A percentile compares a stretch with the other conserved stretches of the same genome.
Conservation (phyloP, 192 early-diverging fungal genomes). For the Coemansia sp. region DNA sequence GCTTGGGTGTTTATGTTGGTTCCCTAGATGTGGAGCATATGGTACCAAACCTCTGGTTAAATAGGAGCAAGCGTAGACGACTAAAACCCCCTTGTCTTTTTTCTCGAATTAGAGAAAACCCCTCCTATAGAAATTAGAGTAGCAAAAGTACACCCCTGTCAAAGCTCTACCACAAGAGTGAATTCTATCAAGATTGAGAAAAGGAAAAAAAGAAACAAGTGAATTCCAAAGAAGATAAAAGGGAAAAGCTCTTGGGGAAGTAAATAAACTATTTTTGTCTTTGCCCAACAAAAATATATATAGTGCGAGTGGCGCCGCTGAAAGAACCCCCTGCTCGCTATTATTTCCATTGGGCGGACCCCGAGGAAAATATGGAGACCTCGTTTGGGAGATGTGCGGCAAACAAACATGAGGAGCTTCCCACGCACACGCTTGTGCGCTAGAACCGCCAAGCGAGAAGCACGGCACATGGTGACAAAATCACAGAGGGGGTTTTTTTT, state of each 20-base stretch:
- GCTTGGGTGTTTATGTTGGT: neutral
- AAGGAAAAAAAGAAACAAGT: neutral
- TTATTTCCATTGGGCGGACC: neutral
- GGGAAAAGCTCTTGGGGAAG: neutral
- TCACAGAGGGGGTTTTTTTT: too few relatives aligned
- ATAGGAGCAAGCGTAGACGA: neutral
- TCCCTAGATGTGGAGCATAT: slow-evolving; percentile 6
- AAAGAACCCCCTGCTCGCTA: neutral
- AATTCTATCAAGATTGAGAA: too few relatives aligned
- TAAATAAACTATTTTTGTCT: slow-evolving; percentile 4
- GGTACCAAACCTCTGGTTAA: slow-evolving; percentile 4
- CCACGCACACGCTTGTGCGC: slow-evolving; percentile 4
- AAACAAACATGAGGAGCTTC: neutral
- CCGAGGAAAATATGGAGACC: too few relatives aligned
- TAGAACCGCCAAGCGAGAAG: too few relatives aligned
- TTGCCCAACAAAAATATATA: slow-evolving; percentile 3
- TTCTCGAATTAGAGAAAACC: too few relatives aligned
- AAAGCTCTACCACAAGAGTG: too few relatives aligned
- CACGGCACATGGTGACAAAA: too few relatives aligned
- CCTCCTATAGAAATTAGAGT: too few relatives aligned
- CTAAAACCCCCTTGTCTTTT: too few relatives aligned
- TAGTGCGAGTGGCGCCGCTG: neutral
- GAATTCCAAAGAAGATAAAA: slow-evolving; percentile 3
- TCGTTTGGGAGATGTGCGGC: neutral
- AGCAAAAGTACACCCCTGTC: too few relatives aligned